These are phyloP conservation scores for Pisolithus orientalis DNA, from an alignment of 768 basidiomycete genomes.

Conservation along the genomic window DNA sequence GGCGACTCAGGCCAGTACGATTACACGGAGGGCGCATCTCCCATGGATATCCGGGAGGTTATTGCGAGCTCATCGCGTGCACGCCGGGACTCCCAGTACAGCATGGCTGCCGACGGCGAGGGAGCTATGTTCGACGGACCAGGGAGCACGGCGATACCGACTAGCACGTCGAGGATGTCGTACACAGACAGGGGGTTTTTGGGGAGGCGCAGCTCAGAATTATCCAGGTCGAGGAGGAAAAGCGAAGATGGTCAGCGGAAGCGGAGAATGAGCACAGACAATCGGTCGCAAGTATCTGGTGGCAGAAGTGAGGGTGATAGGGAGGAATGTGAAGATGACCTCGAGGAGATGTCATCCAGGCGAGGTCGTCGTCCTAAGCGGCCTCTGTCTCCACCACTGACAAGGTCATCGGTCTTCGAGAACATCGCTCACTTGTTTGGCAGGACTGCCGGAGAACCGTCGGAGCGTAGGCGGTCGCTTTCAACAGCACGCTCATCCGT, in stretches of 20 bases:
- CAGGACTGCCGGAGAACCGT: constrained; percentile 36
- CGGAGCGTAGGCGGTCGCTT: constrained; percentile 46
- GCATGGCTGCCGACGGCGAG: constrained; percentile 43
- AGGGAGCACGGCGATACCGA: constrained; percentile 57
- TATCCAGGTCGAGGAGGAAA: constrained; percentile 43
- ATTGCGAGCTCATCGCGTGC: constrained; percentile 43
- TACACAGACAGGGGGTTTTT: constrained; percentile 38
- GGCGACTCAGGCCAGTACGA: constrained; percentile 34
- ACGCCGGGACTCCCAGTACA: constrained; percentile 66
- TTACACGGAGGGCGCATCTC: constrained; percentile 84
- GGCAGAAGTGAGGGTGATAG: constrained; percentile 30
- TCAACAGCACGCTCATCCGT: constrained; percentile 49
- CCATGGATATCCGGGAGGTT: constrained; percentile 63
- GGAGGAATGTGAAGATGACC: constrained; percentile 31
- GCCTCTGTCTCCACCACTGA: constrained; percentile 33
- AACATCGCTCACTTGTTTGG: constrained; percentile 67
- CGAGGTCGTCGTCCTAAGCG: constrained; percentile 28
- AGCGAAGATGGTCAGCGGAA: constrained; percentile 38
- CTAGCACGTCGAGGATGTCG: constrained; percentile 77
- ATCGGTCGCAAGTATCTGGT: constrained; percentile 32
- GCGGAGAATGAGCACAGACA: constrained; percentile 43
- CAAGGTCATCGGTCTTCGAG: constrained; percentile 46
- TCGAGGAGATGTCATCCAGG: constrained; percentile 21
- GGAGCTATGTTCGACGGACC: constrained; percentile 77
- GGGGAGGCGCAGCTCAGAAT: constrained; percentile 48